Evolutionary conservation across 225 moss, liverwort and hornwort genomes (phyloP).

Genomic region (Ulota crispa): DNA sequence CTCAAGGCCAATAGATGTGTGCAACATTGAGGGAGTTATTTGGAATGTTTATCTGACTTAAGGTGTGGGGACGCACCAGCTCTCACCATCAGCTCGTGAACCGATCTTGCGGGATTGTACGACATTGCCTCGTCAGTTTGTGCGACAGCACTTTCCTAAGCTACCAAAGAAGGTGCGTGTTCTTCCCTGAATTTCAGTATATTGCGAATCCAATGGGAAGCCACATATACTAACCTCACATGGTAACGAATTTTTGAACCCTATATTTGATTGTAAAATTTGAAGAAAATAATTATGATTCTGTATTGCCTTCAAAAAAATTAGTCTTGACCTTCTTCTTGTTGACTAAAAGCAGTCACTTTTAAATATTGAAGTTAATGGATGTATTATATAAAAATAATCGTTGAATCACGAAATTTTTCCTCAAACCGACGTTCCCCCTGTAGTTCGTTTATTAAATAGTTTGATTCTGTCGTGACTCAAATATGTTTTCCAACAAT

Average conservation of each 20-base stretch:
- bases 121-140: constrained; percentile 21
- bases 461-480: not conserved
- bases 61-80: constrained; percentile 22
- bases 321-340: not conserved
- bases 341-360: not conserved
- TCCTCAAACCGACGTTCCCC: not conserved
- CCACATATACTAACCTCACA: not conserved
- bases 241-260: not conserved
- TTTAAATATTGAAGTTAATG: not conserved
- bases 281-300: not conserved
- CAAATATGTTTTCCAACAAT: not conserved
- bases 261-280: not conserved
- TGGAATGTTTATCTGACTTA: not conserved
- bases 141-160: constrained; percentile 11
- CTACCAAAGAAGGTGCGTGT: constrained; percentile 29
- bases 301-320: not conserved
- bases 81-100: constrained; percentile 20
- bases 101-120: constrained; percentile 11
- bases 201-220: not conserved
- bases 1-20: not conserved
- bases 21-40: not conserved
- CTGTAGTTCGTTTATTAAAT: not conserved
- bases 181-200: not conserved
- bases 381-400: not conserved
- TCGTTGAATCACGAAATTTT: no score